phyloP scores from a whole-genome alignment of 129 eudicot genomes.

The Cynara cardunculus region DNA sequence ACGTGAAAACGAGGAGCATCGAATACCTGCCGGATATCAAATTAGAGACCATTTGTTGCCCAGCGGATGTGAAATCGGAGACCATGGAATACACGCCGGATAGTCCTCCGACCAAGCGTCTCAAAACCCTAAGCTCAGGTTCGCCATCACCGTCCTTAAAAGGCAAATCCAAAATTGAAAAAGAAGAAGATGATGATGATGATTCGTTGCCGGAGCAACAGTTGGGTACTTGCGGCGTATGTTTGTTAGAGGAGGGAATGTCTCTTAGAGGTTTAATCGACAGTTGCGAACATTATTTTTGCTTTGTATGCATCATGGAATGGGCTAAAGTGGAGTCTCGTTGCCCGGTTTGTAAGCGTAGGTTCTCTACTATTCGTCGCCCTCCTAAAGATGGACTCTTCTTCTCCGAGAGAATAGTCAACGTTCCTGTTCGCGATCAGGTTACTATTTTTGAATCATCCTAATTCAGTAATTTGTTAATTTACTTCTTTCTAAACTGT shows the following conservation, averaged over 20 bases:
- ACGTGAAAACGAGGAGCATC: background rate
- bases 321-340: conserved; percentile 91
- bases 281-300: conserved; percentile 74
- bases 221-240: conserved; percentile 59
- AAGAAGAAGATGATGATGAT: conserved; percentile 3
- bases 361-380: conserved; percentile 68
- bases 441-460: conserved; percentile 24
- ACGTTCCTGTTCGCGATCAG: conserved; percentile 86
- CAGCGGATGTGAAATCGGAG: conserved; percentile 7
- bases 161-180: conserved; percentile 47
- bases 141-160: conserved; percentile 35
- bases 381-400: conserved; percentile 55
- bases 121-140: conserved; percentile 38
- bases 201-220: background rate
- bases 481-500: background rate
- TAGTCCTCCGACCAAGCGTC: conserved; percentile 38
- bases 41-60: background rate
- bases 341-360: conserved; percentile 81
- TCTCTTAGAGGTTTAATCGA: conserved; percentile 62
- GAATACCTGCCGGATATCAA: conserved; percentile 11
- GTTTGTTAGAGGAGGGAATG: conserved; percentile 57
- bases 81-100: conserved; percentile 9
- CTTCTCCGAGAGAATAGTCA: conserved; percentile 44
- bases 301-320: conserved; percentile 89
- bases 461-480: background rate